These are phyloP conservation scores for Lachnellula arida DNA, from an alignment of 2,329 filamentous ascomycete species.

Conservation along the genomic window DNA sequence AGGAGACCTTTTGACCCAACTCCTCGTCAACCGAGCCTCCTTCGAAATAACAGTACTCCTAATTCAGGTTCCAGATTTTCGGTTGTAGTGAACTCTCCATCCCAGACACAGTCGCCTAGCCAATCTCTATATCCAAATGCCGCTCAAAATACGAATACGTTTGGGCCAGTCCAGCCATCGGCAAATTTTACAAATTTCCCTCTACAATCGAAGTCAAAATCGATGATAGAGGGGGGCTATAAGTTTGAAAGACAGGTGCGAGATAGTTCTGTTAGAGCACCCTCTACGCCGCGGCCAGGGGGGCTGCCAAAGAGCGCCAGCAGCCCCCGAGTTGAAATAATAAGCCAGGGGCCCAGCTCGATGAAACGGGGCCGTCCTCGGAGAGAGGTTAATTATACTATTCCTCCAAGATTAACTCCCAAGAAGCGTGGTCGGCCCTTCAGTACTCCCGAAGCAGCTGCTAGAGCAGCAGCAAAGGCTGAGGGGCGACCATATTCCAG, in stretches of 20 bases:
- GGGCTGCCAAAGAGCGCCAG: neutral
- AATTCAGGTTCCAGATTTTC: neutral
- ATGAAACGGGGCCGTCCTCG: neutral
- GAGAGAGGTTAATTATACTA: neutral
- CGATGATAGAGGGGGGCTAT: neutral
- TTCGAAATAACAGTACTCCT: neutral
- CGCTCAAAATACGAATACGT: neutral
- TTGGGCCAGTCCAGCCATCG: neutral
- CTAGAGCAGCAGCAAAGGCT: constrained; percentile 12
- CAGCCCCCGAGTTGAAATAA: constrained; percentile 4
- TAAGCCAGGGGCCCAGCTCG: neutral
- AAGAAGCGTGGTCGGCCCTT: constrained; percentile 19
- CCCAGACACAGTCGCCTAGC: neutral
- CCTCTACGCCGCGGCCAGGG: neutral
- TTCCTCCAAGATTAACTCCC: neutral
- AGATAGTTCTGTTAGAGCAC: neutral
- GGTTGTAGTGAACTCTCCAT: neutral
- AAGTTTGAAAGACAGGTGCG: neutral
- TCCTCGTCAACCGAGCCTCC: neutral
- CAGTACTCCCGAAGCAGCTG: constrained; percentile 12
- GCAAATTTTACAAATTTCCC: neutral
- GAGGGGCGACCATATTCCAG: neutral
- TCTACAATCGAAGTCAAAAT: neutral
- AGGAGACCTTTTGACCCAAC: neutral
- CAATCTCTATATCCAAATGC: neutral